Evolutionary conservation across 495 filamentous ascomycete genomes (phyloP).

Genomic region (Tuber melanosporum): DNA sequence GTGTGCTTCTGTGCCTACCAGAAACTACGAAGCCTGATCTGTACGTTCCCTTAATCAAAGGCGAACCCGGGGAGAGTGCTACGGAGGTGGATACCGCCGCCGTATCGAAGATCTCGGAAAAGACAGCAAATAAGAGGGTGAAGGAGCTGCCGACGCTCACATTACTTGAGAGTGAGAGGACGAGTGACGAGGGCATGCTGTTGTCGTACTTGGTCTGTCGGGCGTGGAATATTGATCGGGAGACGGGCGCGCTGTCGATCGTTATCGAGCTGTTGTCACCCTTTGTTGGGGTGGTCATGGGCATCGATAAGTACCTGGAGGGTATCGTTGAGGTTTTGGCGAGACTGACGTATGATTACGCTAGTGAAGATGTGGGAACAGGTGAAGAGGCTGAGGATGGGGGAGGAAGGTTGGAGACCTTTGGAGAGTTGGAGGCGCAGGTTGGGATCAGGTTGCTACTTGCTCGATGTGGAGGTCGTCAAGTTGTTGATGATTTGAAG

Average conservation of each 20-base stretch:
- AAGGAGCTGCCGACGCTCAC: constrained; percentile 23
- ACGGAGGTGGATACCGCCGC: constrained; percentile 34
- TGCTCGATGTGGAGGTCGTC: constrained; percentile 8
- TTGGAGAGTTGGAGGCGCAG: constrained; percentile 16
- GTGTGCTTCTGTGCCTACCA: constrained; percentile 35
- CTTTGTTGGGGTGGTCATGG: constrained; percentile 48
- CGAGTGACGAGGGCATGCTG: constrained; percentile 40
- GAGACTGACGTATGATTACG: constrained; percentile 37
- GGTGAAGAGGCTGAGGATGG: not conserved
- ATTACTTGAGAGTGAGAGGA: not conserved
- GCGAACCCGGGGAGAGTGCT: constrained; percentile 12
- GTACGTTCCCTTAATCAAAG: constrained; percentile 24
- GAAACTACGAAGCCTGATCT: constrained; percentile 31
- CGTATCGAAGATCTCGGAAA: constrained; percentile 28
- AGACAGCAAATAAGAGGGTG: constrained; percentile 7
- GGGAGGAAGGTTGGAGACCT: constrained; percentile 15
- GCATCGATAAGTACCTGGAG: constrained; percentile 19
- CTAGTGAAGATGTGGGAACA: constrained; percentile 10
- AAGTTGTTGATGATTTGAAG: constrained; percentile 20
- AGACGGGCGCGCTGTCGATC: constrained; percentile 59
- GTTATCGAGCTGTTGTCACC: constrained; percentile 57
- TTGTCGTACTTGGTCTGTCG: constrained; percentile 58
- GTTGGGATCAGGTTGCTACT: constrained; percentile 20
- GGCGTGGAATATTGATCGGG: constrained; percentile 56
- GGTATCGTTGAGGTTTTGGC: constrained; percentile 32